Evolutionary conservation across 345 rosid genomes (phyloP).

Genomic region (Citrus sp.): DNA sequence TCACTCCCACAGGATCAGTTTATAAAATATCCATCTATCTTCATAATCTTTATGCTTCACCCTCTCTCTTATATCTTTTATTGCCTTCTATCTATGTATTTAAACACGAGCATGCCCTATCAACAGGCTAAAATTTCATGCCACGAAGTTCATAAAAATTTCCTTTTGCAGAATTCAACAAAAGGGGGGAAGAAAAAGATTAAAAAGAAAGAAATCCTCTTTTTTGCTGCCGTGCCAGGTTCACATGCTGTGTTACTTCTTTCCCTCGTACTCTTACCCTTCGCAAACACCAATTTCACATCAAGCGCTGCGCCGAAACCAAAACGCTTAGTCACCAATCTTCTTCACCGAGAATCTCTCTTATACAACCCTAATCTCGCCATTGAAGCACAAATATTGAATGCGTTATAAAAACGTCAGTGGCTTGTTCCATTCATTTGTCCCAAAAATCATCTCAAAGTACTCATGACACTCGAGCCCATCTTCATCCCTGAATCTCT

Average conservation of each 20-base stretch:
- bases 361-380: slow-evolving; percentile 3
- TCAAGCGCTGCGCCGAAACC: neutral
- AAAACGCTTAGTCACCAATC: neutral
- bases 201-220: too few species aligned
- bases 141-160: neutral
- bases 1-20: neutral
- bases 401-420: slow-evolving; percentile 8
- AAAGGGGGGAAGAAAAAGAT: too few species aligned
- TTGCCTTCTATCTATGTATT: too few species aligned
- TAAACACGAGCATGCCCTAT: neutral
- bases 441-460: neutral
- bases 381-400: neutral
- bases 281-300: neutral
- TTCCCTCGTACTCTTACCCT: neutral
- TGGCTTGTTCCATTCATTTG: slow-evolving; percentile 19
- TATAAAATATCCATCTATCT: too few species aligned
- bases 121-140: neutral
- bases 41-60: neutral
- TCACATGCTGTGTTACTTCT: neutral
- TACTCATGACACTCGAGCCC: neutral
- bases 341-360: slow-evolving; percentile 25
- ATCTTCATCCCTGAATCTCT: neutral
- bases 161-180: neutral
- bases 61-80: neutral
- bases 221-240: neutral